Percentiles rank a stretch among this genome's conserved stretches.
phyloP scores from a whole-genome alignment of 495 filamentous ascomycete species.

The Sordaria brevicollis region DNA sequence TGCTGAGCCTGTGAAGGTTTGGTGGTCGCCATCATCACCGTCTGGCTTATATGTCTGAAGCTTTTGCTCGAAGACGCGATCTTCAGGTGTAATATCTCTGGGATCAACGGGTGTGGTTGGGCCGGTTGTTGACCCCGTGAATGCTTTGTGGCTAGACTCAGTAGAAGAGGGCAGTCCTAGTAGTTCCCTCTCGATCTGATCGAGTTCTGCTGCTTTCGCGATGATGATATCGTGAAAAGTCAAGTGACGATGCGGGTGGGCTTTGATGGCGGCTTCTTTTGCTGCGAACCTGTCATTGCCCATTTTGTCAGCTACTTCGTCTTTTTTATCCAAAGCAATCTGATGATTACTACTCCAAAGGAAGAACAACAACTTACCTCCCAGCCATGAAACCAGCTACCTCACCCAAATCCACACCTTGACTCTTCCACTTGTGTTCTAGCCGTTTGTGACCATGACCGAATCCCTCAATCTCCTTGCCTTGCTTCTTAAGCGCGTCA shows the following conservation, averaged over 20 bases:
- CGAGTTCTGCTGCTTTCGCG: neutral
- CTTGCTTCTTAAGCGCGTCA: neutral
- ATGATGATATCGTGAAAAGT: conserved; percentile 39
- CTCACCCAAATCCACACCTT: conserved; percentile 9
- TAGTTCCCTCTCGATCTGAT: neutral
- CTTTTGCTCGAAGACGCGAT: neutral
- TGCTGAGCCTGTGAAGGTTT: neutral
- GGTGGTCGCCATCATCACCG: no score
- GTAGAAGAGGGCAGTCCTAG: neutral
- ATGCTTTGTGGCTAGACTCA: neutral
- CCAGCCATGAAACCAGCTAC: conserved; percentile 38
- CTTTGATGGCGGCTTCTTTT: conserved; percentile 58
- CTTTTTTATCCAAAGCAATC: neutral
- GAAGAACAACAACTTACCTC: conserved; percentile 28
- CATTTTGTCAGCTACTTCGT: neutral
- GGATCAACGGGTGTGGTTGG: neutral
- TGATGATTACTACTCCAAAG: neutral
- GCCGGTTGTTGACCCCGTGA: neutral
- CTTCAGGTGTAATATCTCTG: neutral
- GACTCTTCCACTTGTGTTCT: neutral
- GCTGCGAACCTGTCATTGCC: conserved; percentile 41
- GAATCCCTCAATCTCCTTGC: neutral
- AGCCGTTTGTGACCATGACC: neutral
- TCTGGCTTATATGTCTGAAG: no score
- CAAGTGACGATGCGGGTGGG: conserved; percentile 33